phyloP scores from a whole-genome alignment of 1,284 basidiomycete genomes.

The Prillingera fragicola region DNA sequence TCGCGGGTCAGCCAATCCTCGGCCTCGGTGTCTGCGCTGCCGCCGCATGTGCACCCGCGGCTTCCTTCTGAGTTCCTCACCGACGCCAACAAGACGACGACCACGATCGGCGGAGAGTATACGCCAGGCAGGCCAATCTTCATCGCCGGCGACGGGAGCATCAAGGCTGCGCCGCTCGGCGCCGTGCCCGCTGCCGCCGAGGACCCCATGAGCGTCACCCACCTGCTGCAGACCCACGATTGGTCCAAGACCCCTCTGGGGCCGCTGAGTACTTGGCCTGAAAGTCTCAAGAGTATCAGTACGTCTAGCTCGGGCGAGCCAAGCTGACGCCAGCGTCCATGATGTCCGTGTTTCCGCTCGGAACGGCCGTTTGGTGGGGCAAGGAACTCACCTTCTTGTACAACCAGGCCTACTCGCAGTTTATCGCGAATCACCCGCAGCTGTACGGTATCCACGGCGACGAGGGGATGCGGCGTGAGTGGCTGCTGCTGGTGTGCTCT shows the following conservation, averaged over 20 bases:
- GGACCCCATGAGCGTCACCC: constrained; percentile 20
- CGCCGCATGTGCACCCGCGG: too few species aligned
- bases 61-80: not conserved
- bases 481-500: too few species aligned
- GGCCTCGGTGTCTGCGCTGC: not conserved
- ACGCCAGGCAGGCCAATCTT: not conserved
- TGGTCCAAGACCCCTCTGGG: constrained; percentile 41
- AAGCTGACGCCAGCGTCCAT: not conserved
- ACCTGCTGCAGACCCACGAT: constrained; percentile 31
- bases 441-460: too few species aligned
- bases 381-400: constrained; percentile 41
- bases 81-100: not conserved
- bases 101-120: not conserved
- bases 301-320: constrained; percentile 1
- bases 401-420: constrained; percentile 39
- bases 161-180: not conserved
- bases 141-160: not conserved
- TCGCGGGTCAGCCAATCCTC: not conserved
- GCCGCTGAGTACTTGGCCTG: constrained; percentile 32
- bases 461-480: too few species aligned
- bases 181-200: too few species aligned
- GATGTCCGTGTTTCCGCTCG: constrained; percentile 21
- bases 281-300: constrained; percentile 35
- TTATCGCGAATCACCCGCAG: too few species aligned
- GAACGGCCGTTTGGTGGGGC: constrained; percentile 45